Conservation (phyloP, 1,284 basidiomycete genomes). For the Ganoderma leucocontextum region DNA sequence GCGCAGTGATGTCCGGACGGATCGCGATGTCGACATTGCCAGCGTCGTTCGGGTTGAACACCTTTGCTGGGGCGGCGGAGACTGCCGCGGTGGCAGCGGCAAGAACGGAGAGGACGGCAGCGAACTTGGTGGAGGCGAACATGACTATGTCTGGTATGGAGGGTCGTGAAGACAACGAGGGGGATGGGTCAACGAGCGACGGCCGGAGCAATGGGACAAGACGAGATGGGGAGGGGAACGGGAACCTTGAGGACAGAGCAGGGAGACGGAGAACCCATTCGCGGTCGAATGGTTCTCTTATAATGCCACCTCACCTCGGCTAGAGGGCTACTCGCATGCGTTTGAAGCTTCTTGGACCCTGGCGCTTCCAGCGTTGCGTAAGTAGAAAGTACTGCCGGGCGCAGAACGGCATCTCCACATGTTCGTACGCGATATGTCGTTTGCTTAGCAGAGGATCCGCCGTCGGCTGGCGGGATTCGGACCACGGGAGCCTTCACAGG, state of each 20-base stretch:
- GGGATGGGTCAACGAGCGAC: conserved; percentile 19
- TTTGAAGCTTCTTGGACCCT: not conserved
- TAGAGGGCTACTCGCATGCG: not conserved
- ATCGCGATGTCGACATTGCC: conserved; percentile 49
- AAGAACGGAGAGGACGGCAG: conserved; percentile 36
- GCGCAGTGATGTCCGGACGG: conserved; percentile 53
- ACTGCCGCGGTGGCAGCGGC: conserved; percentile 35
- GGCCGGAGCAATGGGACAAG: conserved; percentile 8
- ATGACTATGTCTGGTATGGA: conserved; percentile 22
- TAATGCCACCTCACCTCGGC: conserved; percentile 8
- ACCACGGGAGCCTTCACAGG: not conserved
- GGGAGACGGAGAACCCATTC: not conserved
- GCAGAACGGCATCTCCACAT: not conserved
- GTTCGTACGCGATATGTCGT: conserved; percentile 1
- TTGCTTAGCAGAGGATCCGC: not conserved
- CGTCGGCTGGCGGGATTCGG: conserved; percentile 5
- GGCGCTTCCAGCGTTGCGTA: conserved; percentile 12
- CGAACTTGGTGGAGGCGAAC: conserved; percentile 36
- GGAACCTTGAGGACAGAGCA: conserved; percentile 5
- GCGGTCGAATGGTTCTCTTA: not conserved
- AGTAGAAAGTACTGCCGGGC: not conserved
- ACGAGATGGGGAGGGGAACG: conserved; percentile 7
- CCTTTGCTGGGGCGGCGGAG: conserved; percentile 40
- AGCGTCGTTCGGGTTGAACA: conserved; percentile 28
- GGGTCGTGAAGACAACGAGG: conserved; percentile 15